Percentiles rank a stretch among this genome's conserved stretches.
Evolutionary conservation across 768 basidiomycete genomes (phyloP).

Genomic region (Xerocomellus intermedius): DNA sequence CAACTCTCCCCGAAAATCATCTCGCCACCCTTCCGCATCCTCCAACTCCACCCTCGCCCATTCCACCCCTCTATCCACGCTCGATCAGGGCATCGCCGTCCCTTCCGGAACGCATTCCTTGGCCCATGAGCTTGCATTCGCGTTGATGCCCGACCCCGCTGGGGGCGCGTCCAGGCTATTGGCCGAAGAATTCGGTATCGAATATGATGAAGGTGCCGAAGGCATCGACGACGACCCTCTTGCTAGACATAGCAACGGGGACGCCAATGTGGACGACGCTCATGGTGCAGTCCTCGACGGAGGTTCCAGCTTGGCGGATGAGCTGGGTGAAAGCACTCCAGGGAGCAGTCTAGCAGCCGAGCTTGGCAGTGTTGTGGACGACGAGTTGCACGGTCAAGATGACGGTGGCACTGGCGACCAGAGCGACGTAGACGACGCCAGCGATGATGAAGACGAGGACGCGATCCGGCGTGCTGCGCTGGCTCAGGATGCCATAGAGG

Average conservation of each 20-base stretch:
- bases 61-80: slow-evolving; percentile 30
- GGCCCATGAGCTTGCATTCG: slow-evolving; percentile 84
- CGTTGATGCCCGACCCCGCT: slow-evolving; percentile 84
- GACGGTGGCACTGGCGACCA: slow-evolving; percentile 13
- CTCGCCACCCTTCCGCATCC: slow-evolving; percentile 29
- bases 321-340: slow-evolving; percentile 30
- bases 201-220: slow-evolving; percentile 85
- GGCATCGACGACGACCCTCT: slow-evolving; percentile 52
- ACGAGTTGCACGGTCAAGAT: slow-evolving; percentile 13
- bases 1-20: slow-evolving; percentile 28
- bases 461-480: slow-evolving; percentile 21
- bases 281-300: slow-evolving; percentile 29
- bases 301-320: slow-evolving; percentile 43
- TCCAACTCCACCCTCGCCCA: slow-evolving; percentile 20
- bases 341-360: slow-evolving; percentile 25
- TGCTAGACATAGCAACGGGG: slow-evolving; percentile 28
- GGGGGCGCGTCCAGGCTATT: slow-evolving; percentile 67
- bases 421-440: slow-evolving; percentile 7
- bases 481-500: slow-evolving; percentile 63
- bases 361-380: slow-evolving; percentile 20
- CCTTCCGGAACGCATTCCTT: slow-evolving; percentile 54
- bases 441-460: slow-evolving; percentile 32
- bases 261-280: slow-evolving; percentile 28
- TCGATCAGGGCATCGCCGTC: slow-evolving; percentile 31
- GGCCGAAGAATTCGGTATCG: slow-evolving; percentile 87